A percentile compares a stretch with the other conserved stretches of the same genome.
Conservation (phyloP, 1,284 basidiomycete genomes). For the Boletus mariae region DNA sequence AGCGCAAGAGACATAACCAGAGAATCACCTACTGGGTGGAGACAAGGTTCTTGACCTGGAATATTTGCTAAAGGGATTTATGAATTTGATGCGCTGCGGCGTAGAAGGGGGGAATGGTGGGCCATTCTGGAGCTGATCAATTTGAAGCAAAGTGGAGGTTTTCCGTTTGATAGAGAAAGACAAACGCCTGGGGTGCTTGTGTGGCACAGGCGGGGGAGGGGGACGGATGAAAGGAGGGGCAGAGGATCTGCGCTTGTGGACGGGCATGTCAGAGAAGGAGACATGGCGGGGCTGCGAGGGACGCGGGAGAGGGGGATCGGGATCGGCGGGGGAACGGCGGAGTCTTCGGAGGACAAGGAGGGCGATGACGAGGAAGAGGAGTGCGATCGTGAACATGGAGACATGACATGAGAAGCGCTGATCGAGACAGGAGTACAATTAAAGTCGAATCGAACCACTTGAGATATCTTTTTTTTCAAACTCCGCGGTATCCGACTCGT, state of each 20-base stretch:
- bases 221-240: background rate
- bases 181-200: background rate
- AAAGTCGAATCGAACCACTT: no score
- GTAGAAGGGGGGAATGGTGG: background rate
- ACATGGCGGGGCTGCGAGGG: background rate
- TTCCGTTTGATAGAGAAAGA: background rate
- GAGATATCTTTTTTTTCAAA: slow-evolving; percentile 3
- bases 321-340: no score
- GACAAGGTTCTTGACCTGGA: slow-evolving; percentile 15
- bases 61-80: slow-evolving; percentile 17
- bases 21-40: slow-evolving; percentile 7
- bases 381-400: background rate
- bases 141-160: background rate
- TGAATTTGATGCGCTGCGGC: slow-evolving; percentile 8
- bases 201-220: background rate
- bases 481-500: slow-evolving; percentile 13
- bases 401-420: background rate
- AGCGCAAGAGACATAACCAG: background rate
- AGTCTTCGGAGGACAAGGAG: slow-evolving; percentile 1
- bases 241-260: background rate
- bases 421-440: background rate
- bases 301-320: background rate
- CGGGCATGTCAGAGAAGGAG: background rate
- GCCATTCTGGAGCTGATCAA: background rate
- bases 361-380: background rate